Evolutionary conservation across 2,329 filamentous ascomycete species (phyloP), one percentile per base, ranked within the genome.

Genomic region (Cladophialophora chaetospira): DNA sequence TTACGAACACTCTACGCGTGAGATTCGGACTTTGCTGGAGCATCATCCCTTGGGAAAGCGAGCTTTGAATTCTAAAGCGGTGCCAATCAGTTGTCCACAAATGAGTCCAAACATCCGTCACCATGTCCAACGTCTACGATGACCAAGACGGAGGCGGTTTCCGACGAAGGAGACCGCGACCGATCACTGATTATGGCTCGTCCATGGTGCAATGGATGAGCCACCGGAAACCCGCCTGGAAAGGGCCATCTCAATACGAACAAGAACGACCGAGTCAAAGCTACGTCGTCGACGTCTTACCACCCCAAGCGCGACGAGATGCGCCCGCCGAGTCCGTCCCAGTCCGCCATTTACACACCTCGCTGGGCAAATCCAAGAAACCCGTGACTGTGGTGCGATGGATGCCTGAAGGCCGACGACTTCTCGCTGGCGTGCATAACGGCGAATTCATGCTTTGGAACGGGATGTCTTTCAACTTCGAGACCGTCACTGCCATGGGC

Each of bases 381-480:
- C 94, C 94, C 1, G 89, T 99, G 69, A 97, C 97, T 63, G 90
- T 97, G 6, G 93, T 99, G 36, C 85, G 91, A 72, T 99, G 94
- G 94, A 99, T 95, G 13, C 94, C 94, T 5, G 94, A 99, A 73
- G 94, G 94, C 25, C 87, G 94, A 60, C 82, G 94, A 65, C 77
- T 99, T 55, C 81, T 99, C 70, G 97, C 94, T 0, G 94, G 91
- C 19, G 96, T 92, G 0, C 96, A 91, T 65, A 97, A 93, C 71
- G 94, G 94, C 69, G 94, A 99, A 72, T 99, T 99, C 68, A 99
- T 95, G 35, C 76, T 99, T 3, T 99, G 94, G 94, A 99, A 99
- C 71, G 94, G 94, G 62, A 97, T 93, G 40, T 93, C 91, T 21
- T 99, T 99, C 82, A 97, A 99, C 73, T 99, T 99, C 67, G 94